Conservation (phyloP, 1,284 basidiomycete species). For the Tilletia caries region DNA sequence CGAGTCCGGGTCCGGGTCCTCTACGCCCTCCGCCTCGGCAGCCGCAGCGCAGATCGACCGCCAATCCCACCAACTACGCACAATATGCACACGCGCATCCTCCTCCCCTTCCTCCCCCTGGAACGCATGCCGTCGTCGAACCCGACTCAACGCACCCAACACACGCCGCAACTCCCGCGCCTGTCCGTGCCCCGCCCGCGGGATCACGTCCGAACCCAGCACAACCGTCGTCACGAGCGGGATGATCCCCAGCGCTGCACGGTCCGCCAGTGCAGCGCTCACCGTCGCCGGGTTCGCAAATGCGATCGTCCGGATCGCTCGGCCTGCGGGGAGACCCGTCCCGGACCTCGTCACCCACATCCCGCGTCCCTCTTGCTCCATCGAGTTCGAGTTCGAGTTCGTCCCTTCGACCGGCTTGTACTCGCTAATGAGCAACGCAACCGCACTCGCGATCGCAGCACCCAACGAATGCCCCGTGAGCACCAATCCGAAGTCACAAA, state of each 20-base stretch:
- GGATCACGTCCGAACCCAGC: slow-evolving; percentile 46
- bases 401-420: slow-evolving; percentile 40
- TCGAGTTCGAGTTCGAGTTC: background rate
- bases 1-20: no score
- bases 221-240: slow-evolving; percentile 47
- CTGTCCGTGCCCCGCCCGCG: slow-evolving; percentile 49
- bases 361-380: slow-evolving; percentile 22
- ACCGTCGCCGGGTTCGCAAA: slow-evolving; percentile 51
- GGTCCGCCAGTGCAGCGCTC: slow-evolving; percentile 34
- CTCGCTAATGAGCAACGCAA: slow-evolving; percentile 43
- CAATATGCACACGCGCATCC: slow-evolving; percentile 39
- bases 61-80: slow-evolving; percentile 49
- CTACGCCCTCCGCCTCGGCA: background rate
- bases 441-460: slow-evolving; percentile 48
- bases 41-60: slow-evolving; percentile 19
- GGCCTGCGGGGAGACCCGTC: slow-evolving; percentile 39
- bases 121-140: slow-evolving; percentile 26
- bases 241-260: slow-evolving; percentile 37
- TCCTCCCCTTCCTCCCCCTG: slow-evolving; percentile 25
- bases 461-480: slow-evolving; percentile 51
- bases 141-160: slow-evolving; percentile 45
- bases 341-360: slow-evolving; percentile 41
- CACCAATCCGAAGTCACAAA: slow-evolving; percentile 45
- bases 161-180: slow-evolving; percentile 49
- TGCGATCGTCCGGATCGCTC: slow-evolving; percentile 46